These are phyloP conservation scores for Pseudocercospora crystallina DNA, from an alignment of 2,329 filamentous ascomycete species.

Conservation along the genomic window DNA sequence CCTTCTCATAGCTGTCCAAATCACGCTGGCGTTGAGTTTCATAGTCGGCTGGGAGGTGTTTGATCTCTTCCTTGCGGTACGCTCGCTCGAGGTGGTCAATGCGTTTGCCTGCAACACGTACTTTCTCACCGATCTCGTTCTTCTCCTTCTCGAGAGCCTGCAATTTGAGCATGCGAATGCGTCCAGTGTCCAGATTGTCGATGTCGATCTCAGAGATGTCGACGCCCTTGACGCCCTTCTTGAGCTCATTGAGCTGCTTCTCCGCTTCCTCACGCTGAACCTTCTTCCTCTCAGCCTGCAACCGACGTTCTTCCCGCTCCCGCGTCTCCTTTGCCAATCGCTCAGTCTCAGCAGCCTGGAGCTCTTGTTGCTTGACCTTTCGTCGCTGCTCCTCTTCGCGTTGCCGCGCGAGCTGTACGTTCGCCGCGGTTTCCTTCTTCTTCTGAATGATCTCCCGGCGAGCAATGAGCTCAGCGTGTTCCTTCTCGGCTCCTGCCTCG, in stretches of 20 bases:
- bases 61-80: slow-evolving; percentile 90
- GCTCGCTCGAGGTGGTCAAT: slow-evolving; percentile 97
- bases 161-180: slow-evolving; percentile 90
- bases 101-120: slow-evolving; percentile 89
- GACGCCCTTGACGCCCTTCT: slow-evolving; percentile 80
- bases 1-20: slow-evolving; percentile 73
- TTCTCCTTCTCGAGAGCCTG: slow-evolving; percentile 97
- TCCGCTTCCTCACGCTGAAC: slow-evolving; percentile 58
- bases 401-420: slow-evolving; percentile 82
- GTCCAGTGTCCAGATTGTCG: slow-evolving; percentile 59
- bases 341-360: slow-evolving; percentile 85
- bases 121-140: slow-evolving; percentile 88
- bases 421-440: slow-evolving; percentile 93
- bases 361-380: slow-evolving; percentile 79
- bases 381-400: slow-evolving; percentile 90
- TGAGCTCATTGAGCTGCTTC: slow-evolving; percentile 92
- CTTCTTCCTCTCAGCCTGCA: slow-evolving; percentile 83
- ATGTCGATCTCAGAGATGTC: slow-evolving; percentile 86
- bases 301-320: slow-evolving; percentile 81
- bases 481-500: slow-evolving; percentile 83
- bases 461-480: slow-evolving; percentile 80
- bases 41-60: slow-evolving; percentile 86
- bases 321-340: slow-evolving; percentile 89
- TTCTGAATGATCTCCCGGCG: slow-evolving; percentile 91
- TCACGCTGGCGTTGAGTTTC: slow-evolving; percentile 78